These are phyloP conservation scores for Sphaerobolus stellatus DNA, from an alignment of 1,284 basidiomycete genomes.

Conservation along the genomic window DNA sequence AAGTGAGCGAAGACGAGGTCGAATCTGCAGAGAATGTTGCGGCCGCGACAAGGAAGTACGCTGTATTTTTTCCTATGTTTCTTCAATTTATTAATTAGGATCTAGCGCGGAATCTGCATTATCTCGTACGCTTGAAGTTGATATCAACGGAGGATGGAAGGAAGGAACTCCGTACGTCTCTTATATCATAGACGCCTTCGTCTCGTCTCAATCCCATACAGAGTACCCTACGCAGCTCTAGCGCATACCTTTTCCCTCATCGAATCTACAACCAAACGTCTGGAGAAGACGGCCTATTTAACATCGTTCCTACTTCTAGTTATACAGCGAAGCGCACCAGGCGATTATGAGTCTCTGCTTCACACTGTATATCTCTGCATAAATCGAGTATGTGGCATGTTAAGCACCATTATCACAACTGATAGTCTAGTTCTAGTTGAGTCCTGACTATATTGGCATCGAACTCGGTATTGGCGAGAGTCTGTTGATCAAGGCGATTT, in stretches of 20 bases:
- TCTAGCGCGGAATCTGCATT: slow-evolving; percentile 71
- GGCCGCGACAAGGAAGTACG: slow-evolving; percentile 63
- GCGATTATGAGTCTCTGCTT: slow-evolving; percentile 71
- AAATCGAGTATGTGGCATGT: slow-evolving; percentile 69
- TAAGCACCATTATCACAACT: slow-evolving; percentile 10
- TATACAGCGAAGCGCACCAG: slow-evolving; percentile 77
- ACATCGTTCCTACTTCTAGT: slow-evolving; percentile 89
- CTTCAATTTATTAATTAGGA: slow-evolving; percentile 8
- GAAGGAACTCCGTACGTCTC: slow-evolving; percentile 73
- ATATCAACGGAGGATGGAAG: slow-evolving; percentile 86
- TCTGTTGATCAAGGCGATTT: slow-evolving; percentile 93
- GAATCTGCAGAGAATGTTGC: slow-evolving; percentile 37
- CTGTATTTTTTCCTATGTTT: background rate
- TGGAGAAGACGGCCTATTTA: slow-evolving; percentile 89
- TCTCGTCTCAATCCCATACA: slow-evolving; percentile 29
- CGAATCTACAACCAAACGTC: slow-evolving; percentile 92
- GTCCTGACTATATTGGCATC: slow-evolving; percentile 94
- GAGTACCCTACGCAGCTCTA: slow-evolving; percentile 92
- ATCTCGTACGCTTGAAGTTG: slow-evolving; percentile 66
- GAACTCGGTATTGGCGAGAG: slow-evolving; percentile 98
- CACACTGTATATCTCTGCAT: slow-evolving; percentile 96
- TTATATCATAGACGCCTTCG: slow-evolving; percentile 11
- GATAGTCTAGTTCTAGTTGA: slow-evolving; percentile 54
- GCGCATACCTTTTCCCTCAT: slow-evolving; percentile 88
- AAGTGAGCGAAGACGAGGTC: slow-evolving; percentile 49